phyloP scores from a whole-genome alignment of 345 rosid species.

The Syzygium grande region DNA sequence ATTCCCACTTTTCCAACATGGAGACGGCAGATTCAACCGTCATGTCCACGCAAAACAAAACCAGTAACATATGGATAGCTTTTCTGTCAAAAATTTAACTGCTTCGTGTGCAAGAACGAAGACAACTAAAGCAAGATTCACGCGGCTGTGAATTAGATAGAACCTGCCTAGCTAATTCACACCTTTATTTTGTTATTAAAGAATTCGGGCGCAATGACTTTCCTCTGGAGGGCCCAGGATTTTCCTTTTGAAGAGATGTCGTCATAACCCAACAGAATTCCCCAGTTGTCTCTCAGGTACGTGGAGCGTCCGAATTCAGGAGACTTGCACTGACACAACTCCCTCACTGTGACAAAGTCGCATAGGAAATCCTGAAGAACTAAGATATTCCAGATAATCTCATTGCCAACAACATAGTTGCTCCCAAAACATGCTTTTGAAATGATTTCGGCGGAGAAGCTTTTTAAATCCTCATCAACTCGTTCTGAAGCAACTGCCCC shows the following conservation, averaged over 20 bases:
- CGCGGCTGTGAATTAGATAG: neutral
- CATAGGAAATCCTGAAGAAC: neutral
- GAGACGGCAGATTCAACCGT: slow-evolving; percentile 11
- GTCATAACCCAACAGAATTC: neutral
- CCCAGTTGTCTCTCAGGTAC: neutral
- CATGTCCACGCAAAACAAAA: neutral
- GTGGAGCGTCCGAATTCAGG: neutral
- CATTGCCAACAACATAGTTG: too few species aligned
- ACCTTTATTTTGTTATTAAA: slow-evolving; percentile 15
- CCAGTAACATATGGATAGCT: neutral
- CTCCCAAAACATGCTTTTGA: too few species aligned
- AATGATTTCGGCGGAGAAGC: too few species aligned
- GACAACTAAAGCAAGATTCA: neutral
- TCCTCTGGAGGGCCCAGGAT: slow-evolving; percentile 20
- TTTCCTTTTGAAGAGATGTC: neutral
- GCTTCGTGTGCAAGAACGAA: neutral
- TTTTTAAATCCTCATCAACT: too few species aligned
- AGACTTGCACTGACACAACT: neutral
- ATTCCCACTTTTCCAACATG: slow-evolving; percentile 3
- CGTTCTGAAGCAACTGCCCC: too few species aligned
- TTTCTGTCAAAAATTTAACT: neutral
- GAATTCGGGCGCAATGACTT: slow-evolving; percentile 16
- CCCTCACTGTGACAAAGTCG: neutral
- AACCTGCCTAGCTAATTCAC: neutral
- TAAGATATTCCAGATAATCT: too few species aligned